Evolutionary conservation across 1,139 yeast genomes (phyloP), one percentile per base, ranked within the genome.

Genomic region (Candida smagusa): DNA sequence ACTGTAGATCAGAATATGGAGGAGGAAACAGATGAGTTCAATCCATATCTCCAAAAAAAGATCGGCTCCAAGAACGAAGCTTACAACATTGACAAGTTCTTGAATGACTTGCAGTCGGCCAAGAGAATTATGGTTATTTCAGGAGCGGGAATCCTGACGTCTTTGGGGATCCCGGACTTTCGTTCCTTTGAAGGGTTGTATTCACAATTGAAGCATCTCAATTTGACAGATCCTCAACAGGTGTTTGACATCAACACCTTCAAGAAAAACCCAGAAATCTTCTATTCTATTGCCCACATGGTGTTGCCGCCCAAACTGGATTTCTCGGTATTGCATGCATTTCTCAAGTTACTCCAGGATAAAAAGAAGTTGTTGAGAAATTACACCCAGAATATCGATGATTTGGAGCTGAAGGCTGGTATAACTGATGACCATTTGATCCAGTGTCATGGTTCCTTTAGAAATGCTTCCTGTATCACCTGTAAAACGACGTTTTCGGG

Each of bases 381-480:
- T 56, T 92, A 92, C 58, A 90, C 98, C 1, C 98, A 92, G 55
- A 92, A 92, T 55, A 92, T 92, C 41, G 98, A 92, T 59, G 89
- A 92, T 56, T 62, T 92, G 41, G 98, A 92, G 61, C 77, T 81
- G n/a, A 78, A 79, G 48, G 96, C 87, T 0, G 97, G 97, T 0
- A 74, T 92, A 5, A 57, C 69, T 3, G 64, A 72, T 1, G 87
- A 83, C 3, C 82, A 81, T 50, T 60, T 88, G 40, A 85, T 92
- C 12, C 97, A 90, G 61, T 92, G 98, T 54, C 98, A 92, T 61
- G 98, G 98, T 0, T 88, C 96, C 1, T 90, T 92, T 63, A 96
- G 96, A 0, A 76, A 79, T 0, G 97, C 97, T 2, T 79, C 90
- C 3, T 92, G 97, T 57, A 72, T 82, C 22, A 82, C 94, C 1